phyloP scores from a whole-genome alignment of 139 green algal species.

The Nannochloris sp. region DNA sequence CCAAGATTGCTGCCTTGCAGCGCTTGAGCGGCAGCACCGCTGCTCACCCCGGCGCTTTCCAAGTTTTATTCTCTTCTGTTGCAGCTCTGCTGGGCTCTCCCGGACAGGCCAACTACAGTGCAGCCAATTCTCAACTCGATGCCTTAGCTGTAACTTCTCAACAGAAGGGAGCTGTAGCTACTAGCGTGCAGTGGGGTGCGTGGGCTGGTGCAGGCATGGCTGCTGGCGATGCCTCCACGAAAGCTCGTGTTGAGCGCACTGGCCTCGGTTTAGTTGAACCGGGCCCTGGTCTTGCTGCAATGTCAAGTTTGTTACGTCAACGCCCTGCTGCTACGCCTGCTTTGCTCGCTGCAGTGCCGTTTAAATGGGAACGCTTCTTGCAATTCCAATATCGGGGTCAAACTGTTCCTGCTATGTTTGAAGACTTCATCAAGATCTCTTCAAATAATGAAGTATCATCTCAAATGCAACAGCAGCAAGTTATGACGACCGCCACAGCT shows the following conservation, averaged over 20 bases:
- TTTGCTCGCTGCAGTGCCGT: constrained; percentile 23
- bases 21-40: neutral
- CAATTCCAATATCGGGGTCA: constrained; percentile 16
- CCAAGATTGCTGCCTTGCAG: constrained; percentile 20
- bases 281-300: constrained; percentile 16
- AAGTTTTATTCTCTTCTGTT: constrained; percentile 47
- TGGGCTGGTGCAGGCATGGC: constrained; percentile 49
- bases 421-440: constrained; percentile 6
- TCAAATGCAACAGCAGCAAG: neutral
- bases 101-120: constrained; percentile 53
- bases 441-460: neutral
- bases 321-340: neutral
- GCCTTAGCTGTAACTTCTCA: neutral
- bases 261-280: constrained; percentile 50
- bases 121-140: constrained; percentile 46
- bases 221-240: constrained; percentile 16
- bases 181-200: constrained; percentile 44
- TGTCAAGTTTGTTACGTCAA: constrained; percentile 19
- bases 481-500: neutral
- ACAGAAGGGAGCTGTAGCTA: neutral
- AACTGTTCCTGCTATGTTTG: constrained; percentile 13
- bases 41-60: constrained; percentile 13
- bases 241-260: constrained; percentile 48
- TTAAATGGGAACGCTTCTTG: constrained; percentile 34
- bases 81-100: constrained; percentile 43